Evolutionary conservation across 768 basidiomycete species (phyloP).

Genomic region (Pulveroboletus sp.): DNA sequence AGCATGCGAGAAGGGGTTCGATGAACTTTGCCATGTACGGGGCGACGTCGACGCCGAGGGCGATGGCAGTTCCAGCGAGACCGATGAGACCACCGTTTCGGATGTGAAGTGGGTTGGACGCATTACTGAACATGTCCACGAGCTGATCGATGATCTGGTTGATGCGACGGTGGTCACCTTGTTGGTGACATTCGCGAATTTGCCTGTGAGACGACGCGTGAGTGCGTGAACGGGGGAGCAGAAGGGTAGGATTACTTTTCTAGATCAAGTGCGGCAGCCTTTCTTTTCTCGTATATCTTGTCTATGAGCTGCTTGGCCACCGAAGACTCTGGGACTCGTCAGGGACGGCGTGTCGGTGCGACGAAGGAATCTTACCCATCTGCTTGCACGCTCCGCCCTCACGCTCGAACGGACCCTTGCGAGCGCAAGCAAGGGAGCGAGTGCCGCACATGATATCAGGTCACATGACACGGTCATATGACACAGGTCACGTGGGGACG

Average conservation of each 20-base stretch:
- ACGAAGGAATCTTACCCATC: conserved; percentile 17
- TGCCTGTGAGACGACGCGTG: conserved; percentile 44
- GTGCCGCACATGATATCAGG: not conserved
- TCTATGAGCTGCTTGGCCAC: conserved; percentile 80
- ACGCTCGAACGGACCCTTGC: not conserved
- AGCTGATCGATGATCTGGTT: conserved; percentile 88
- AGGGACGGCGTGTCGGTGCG: not conserved
- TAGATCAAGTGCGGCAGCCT: conserved; percentile 90
- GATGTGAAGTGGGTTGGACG: conserved; percentile 78
- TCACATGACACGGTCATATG: too few species aligned
- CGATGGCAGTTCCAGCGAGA: conserved; percentile 95
- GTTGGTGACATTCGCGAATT: conserved; percentile 80
- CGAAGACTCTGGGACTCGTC: conserved; percentile 49
- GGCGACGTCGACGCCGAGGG: conserved; percentile 87
- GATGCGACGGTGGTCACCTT: conserved; percentile 78
- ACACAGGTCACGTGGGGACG: conserved; percentile 6
- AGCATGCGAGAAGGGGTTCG: conserved; percentile 82
- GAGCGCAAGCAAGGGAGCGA: too few species aligned
- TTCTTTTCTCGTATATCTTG: conserved; percentile 96
- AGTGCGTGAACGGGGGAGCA: not conserved
- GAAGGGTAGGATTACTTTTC: conserved; percentile 63
- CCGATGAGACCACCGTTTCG: conserved; percentile 95
- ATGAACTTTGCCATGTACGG: conserved; percentile 94
- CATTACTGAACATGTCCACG: conserved; percentile 87
- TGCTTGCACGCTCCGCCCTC: not conserved